Evolutionary conservation across 78 protist genomes (phyloP).

Genomic region (Monosiga brevicollis): DNA sequence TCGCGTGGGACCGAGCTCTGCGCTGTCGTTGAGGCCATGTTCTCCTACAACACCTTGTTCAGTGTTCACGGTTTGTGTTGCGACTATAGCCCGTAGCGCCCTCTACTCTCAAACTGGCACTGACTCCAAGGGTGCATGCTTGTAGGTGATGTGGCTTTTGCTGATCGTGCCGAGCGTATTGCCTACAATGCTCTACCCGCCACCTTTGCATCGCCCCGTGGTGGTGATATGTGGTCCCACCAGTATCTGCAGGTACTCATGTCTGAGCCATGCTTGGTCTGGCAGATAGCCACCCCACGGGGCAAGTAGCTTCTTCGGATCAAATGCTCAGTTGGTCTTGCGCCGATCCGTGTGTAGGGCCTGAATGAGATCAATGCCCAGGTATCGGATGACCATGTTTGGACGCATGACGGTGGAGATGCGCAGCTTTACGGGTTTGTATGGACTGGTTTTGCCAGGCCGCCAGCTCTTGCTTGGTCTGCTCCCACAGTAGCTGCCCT

Average conservation of each 20-base stretch:
- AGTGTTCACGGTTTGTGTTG: neutral
- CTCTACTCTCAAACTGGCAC: too few species aligned
- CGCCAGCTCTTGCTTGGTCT: too few species aligned
- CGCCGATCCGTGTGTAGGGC: too few species aligned
- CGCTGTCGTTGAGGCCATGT: conserved; percentile 31
- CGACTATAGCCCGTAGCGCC: too few species aligned
- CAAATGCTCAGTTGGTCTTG: too few species aligned
- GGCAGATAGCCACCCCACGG: too few species aligned
- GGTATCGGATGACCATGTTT: conserved; percentile 14
- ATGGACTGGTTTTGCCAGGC: too few species aligned
- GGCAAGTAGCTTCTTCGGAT: too few species aligned
- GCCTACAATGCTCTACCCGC: conserved; percentile 35
- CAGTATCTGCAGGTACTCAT: conserved; percentile 31
- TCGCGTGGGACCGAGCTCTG: conserved; percentile 38
- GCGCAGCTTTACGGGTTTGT: neutral
- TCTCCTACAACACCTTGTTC: conserved; percentile 12
- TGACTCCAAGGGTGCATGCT: neutral
- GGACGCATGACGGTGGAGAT: conserved; percentile 18
- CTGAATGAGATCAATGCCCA: conserved; percentile 25
- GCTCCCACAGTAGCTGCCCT: neutral
- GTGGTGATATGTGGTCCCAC: conserved; percentile 43
- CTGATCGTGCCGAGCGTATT: conserved; percentile 31
- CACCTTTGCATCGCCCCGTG: conserved; percentile 31
- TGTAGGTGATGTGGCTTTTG: neutral
- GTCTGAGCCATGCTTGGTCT: too few species aligned